Conservation (phyloP, 176 grass and related monocot genomes). For the Juncus inflexus region DNA sequence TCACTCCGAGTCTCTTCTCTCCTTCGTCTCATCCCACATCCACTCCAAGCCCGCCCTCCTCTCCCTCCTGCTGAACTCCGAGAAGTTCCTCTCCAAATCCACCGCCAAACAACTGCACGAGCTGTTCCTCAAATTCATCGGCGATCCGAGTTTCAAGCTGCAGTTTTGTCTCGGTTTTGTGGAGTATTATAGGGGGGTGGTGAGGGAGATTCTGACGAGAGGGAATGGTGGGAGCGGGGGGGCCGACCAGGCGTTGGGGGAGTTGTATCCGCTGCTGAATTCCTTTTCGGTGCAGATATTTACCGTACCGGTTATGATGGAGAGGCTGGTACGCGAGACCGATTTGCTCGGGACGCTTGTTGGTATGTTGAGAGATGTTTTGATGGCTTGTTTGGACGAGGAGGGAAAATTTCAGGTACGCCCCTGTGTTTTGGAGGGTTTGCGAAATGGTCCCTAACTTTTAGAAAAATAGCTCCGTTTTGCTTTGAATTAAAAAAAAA, state of each 20-base stretch:
- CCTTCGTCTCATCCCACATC: constrained; percentile 68
- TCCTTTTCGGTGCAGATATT: constrained; percentile 97
- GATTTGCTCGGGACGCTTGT: constrained; percentile 71
- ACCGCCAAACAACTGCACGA: constrained; percentile 80
- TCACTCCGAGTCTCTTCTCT: constrained; percentile 76
- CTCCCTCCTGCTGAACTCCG: constrained; percentile 48
- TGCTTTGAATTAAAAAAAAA: too few relatives aligned
- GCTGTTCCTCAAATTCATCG: constrained; percentile 81
- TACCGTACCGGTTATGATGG: constrained; percentile 68
- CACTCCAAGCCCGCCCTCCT: constrained; percentile 47
- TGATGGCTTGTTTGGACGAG: constrained; percentile 63
- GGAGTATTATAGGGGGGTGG: constrained; percentile 58
- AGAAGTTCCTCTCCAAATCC: constrained; percentile 65
- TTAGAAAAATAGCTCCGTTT: too few relatives aligned
- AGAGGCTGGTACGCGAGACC: constrained; percentile 68
- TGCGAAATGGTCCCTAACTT: too few relatives aligned
- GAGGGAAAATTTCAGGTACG: constrained; percentile 70
- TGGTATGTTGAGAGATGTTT: constrained; percentile 66
- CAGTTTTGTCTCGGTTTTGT: constrained; percentile 83
- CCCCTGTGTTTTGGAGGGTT: too few relatives aligned
- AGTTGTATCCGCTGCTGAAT: constrained; percentile 53
- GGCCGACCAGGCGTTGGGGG: constrained; percentile 36
- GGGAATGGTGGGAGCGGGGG: constrained; percentile 18
- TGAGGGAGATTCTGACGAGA: constrained; percentile 54
- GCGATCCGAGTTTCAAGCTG: constrained; percentile 83